Evolutionary conservation across 1,284 basidiomycete species (phyloP), one percentile per base, ranked within the genome.

Genomic region (Ustilago curta): DNA sequence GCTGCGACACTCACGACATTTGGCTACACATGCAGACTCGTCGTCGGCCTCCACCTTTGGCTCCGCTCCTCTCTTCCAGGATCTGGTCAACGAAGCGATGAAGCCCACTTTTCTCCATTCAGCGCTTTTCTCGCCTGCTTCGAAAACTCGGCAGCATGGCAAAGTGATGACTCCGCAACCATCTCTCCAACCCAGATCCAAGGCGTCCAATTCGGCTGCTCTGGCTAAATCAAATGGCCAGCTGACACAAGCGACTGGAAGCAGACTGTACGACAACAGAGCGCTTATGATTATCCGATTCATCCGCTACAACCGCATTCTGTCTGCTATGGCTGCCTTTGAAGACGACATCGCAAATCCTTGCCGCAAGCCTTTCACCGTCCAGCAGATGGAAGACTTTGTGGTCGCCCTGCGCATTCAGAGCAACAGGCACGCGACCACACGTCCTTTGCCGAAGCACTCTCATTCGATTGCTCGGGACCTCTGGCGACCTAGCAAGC

Each of bases 311-410:
- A 64, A 68, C 18, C 68, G 73, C 51, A 69, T 76, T 23, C 47
- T 76, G 5, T 76, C 73, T 5, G 73, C 64, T 7, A 76, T 76
- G 73, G 40, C 69, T 12, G 65, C 65, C 4, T 66, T 71, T n/a
- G 29, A 27, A 4, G 55, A 44, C 8, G 69, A 76, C 18, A 21
- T 66, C 16, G 45, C 51, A 14, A 48, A 62, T 18, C 32, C 60
- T 2, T 29, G 3, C 18, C 64, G 65, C 23, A 58, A 23, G 5
- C 61, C 65, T 7, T 69, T 68, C 54, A 62, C 57, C 29, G 18
- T 27, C 16, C 11, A 42, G 19, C 32, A 76, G 19, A 25, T 71
- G 31, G 61, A 71, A 60, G 19, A 21, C 19, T 40, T 76, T 39
- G 40, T 76, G n/a, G 14, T 61, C 18, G 58, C 60, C n/a, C 40